Conservation (phyloP, 140 eudicot species). For the Erigeron philadelphicus region DNA sequence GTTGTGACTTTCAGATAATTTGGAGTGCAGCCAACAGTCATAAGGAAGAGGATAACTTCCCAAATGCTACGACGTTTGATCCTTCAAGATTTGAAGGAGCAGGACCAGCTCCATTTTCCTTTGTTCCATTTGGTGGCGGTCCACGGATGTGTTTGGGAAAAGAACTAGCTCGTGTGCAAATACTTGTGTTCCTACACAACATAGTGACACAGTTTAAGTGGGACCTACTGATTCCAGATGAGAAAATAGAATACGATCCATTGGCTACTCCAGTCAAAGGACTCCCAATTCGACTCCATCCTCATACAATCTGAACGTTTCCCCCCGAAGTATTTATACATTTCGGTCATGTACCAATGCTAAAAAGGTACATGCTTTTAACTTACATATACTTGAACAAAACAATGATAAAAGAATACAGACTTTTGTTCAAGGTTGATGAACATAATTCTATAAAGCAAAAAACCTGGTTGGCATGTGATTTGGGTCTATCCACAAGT, state of each 20-base stretch:
- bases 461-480: constrained; percentile 22
- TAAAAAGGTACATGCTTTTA: neutral
- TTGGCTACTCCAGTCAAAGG: constrained; percentile 52
- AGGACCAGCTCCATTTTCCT: constrained; percentile 50
- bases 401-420: constrained; percentile 14
- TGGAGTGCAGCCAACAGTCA: constrained; percentile 44
- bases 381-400: constrained; percentile 10
- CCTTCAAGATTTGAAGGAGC: constrained; percentile 57
- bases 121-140: constrained; percentile 60
- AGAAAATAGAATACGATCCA: constrained; percentile 50
- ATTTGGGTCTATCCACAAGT: constrained; percentile 8
- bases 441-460: constrained; percentile 30
- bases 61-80: constrained; percentile 34
- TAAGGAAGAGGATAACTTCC: constrained; percentile 36
- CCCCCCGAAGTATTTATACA: neutral
- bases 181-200: constrained; percentile 58
- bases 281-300: constrained; percentile 50
- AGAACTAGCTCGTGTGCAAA: constrained; percentile 54
- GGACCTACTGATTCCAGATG: constrained; percentile 41
- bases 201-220: constrained; percentile 42
- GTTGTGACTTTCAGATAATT: constrained; percentile 27
- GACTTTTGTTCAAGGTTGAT: constrained; percentile 22
- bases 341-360: neutral
- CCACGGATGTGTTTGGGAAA: constrained; percentile 70
- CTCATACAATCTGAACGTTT: constrained; percentile 23